These are phyloP conservation scores for Colletotrichum sp. DNA, from an alignment of 2,329 filamentous ascomycete genomes.

Conservation along the genomic window DNA sequence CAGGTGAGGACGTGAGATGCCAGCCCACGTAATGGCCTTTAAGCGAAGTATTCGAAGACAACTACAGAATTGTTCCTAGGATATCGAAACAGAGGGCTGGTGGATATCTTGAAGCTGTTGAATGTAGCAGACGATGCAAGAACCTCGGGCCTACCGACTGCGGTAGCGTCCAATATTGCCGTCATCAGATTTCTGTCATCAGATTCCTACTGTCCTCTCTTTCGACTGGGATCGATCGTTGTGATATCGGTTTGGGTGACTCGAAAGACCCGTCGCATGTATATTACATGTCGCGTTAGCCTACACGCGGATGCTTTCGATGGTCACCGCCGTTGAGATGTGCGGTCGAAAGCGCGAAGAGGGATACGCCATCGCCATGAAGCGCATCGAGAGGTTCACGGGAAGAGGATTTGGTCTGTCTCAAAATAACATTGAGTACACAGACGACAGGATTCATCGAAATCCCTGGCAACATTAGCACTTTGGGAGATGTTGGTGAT, in stretches of 20 bases:
- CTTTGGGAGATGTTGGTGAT: background rate
- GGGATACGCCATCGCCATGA: background rate
- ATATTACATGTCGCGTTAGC: background rate
- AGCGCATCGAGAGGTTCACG: background rate
- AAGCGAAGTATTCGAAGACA: background rate
- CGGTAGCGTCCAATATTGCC: background rate
- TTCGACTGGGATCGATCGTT: background rate
- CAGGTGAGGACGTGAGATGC: background rate
- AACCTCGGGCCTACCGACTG: background rate
- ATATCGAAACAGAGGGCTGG: background rate
- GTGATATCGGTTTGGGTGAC: background rate
- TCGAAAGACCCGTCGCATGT: background rate
- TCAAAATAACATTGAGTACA: background rate
- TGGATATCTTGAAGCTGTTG: background rate
- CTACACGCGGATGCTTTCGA: background rate
- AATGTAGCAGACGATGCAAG: background rate
- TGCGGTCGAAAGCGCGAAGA: background rate
- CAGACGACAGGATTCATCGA: background rate
- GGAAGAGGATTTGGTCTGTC: rapidly evolving
- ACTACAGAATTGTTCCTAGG: rapidly evolving
- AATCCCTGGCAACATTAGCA: background rate
- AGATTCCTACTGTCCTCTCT: background rate
- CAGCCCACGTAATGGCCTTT: background rate
- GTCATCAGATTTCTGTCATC: background rate
- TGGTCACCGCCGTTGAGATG: background rate